Evolutionary conservation across 2,329 filamentous ascomycete species (phyloP).

Genomic region (Aspergillus texensis): DNA sequence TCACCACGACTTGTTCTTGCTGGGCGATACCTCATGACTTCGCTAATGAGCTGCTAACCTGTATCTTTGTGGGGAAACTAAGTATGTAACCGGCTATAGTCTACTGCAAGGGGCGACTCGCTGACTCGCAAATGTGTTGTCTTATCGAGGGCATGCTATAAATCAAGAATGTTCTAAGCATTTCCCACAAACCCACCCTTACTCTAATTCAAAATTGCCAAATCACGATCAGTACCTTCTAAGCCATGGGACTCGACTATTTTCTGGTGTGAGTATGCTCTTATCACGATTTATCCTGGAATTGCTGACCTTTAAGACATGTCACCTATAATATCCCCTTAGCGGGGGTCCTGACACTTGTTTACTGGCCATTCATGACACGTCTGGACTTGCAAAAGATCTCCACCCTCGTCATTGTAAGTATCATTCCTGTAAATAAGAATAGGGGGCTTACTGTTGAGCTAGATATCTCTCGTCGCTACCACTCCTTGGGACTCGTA

Average conservation of each 20-base stretch:
- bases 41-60: too few species aligned
- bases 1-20: neutral
- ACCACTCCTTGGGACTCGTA: slow-evolving; percentile 79
- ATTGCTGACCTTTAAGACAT: slow-evolving; percentile 51
- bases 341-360: slow-evolving; percentile 59
- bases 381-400: slow-evolving; percentile 66
- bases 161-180: neutral
- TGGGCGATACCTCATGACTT: neutral
- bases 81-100: neutral
- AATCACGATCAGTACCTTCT: neutral
- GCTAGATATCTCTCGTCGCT: slow-evolving; percentile 63
- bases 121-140: neutral
- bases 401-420: slow-evolving; percentile 57
- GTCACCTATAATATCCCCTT: slow-evolving; percentile 68
- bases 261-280: slow-evolving; percentile 3
- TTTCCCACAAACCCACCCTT: neutral
- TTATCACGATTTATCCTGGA: neutral
- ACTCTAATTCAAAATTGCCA: neutral
- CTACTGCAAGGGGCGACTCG: neutral
- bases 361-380: slow-evolving; percentile 65
- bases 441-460: neutral
- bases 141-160: neutral
- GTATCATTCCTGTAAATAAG: neutral
- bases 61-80: neutral
- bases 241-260: slow-evolving; percentile 12